Percentiles rank a stretch among this genome's conserved stretches.
Evolutionary conservation across 108 stramenopile species (phyloP).

Genomic region (Discostella pseudostelligera): DNA sequence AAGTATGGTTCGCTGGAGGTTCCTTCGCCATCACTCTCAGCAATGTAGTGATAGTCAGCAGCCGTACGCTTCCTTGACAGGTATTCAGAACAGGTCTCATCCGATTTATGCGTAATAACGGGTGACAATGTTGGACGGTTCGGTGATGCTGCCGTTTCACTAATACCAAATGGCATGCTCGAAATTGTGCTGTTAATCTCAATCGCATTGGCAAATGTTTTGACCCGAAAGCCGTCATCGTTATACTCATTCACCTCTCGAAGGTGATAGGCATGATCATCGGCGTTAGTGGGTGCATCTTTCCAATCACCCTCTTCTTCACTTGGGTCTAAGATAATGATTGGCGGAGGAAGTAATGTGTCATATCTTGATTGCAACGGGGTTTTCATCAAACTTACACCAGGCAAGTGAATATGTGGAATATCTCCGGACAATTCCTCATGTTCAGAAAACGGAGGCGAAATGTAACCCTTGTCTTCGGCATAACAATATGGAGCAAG

Average conservation of each 20-base stretch:
- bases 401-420: slow-evolving; percentile 32
- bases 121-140: slow-evolving; percentile 21
- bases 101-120: slow-evolving; percentile 21
- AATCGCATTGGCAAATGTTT: slow-evolving; percentile 23
- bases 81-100: slow-evolving; percentile 29
- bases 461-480: slow-evolving; percentile 20
- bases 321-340: slow-evolving; percentile 39
- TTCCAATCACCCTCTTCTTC: slow-evolving; percentile 31
- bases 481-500: slow-evolving; percentile 39
- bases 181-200: slow-evolving; percentile 34
- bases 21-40: slow-evolving; percentile 42
- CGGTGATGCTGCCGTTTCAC: slow-evolving; percentile 30
- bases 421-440: slow-evolving; percentile 30
- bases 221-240: slow-evolving; percentile 36
- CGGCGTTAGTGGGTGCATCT: slow-evolving; percentile 23
- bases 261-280: slow-evolving; percentile 15
- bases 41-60: slow-evolving; percentile 50
- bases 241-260: slow-evolving; percentile 25
- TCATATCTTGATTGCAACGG: slow-evolving; percentile 34
- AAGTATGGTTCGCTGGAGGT: slow-evolving; percentile 38
- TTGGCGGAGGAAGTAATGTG: slow-evolving; percentile 30
- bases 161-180: slow-evolving; percentile 31
- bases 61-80: slow-evolving; percentile 36
- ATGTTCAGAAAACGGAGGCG: slow-evolving; percentile 36
- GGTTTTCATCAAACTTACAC: slow-evolving; percentile 28